These are phyloP conservation scores for Handroanthus guayacan DNA, from an alignment of 257 asterid genomes.

Conservation along the genomic window DNA sequence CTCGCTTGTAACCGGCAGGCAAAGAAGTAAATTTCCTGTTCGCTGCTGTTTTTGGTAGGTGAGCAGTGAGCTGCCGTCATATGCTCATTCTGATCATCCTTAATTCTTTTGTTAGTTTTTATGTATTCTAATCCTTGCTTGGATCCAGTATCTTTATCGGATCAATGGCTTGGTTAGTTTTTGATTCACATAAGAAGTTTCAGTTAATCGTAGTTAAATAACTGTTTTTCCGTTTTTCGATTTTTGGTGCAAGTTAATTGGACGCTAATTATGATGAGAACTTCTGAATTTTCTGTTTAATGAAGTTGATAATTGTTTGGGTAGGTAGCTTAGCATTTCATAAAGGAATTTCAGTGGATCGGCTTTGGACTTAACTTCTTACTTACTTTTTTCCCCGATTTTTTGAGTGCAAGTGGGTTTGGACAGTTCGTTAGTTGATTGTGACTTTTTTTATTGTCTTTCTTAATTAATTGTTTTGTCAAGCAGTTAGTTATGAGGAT, in stretches of 20 bases:
- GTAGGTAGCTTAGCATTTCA: background rate
- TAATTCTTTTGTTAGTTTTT: background rate
- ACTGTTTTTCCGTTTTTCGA: background rate
- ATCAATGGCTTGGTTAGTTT: background rate
- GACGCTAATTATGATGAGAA: slow-evolving; percentile 1
- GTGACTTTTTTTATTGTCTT: background rate
- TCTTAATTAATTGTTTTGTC: background rate
- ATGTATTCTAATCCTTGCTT: slow-evolving; percentile 12
- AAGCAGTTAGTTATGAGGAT: background rate
- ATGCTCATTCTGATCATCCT: slow-evolving; percentile 8
- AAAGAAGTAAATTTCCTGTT: background rate
- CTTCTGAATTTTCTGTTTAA: slow-evolving; percentile 13
- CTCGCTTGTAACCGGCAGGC: slow-evolving; percentile 10
- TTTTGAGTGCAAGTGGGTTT: slow-evolving; percentile 19
- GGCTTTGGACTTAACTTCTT: background rate
- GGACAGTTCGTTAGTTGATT: background rate
- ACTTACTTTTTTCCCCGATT: background rate
- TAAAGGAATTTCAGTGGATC: slow-evolving; percentile 15
- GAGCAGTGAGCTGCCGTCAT: slow-evolving; percentile 30
- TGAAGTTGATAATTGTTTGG: background rate
- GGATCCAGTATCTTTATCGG: slow-evolving; percentile 23
- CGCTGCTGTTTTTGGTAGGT: slow-evolving; percentile 35
- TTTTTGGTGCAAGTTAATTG: slow-evolving; percentile 14
- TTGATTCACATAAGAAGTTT: background rate
- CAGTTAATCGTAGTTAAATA: background rate